These are phyloP conservation scores for Gomphus bonarii DNA, from an alignment of 1,284 basidiomycete genomes.

Conservation along the genomic window DNA sequence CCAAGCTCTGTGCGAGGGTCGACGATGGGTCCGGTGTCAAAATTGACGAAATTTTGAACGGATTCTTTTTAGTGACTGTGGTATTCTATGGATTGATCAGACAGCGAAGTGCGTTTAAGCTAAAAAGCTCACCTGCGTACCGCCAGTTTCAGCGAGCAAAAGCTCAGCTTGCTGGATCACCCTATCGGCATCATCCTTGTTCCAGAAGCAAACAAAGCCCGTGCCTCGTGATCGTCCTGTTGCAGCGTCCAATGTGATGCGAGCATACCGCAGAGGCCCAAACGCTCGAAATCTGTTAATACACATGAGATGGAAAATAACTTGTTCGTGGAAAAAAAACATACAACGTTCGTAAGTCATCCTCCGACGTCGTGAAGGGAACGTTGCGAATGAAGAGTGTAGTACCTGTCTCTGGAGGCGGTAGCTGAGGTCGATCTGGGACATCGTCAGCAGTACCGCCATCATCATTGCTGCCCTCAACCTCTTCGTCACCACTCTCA, in stretches of 20 bases:
- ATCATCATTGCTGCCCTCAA: constrained; percentile 15
- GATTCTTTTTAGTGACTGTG: constrained; percentile 52
- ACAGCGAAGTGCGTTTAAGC: background rate
- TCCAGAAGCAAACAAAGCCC: constrained; percentile 98
- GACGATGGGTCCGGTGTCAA: constrained; percentile 94
- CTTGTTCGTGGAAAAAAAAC: constrained; percentile 19
- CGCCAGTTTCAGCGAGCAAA: constrained; percentile 54
- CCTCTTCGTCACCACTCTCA: constrained; percentile 27
- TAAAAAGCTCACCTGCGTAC: constrained; percentile 14
- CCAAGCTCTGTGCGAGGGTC: constrained; percentile 71
- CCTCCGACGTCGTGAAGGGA: constrained; percentile 86
- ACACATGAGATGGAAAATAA: background rate
- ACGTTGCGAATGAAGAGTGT: constrained; percentile 95
- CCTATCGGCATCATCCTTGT: constrained; percentile 80
- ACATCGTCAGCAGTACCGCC: constrained; percentile 39
- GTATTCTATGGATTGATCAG: background rate
- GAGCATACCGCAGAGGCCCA: constrained; percentile 88
- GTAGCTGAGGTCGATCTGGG: constrained; percentile 61
- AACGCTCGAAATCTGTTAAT: constrained; percentile 72
- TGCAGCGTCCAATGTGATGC: constrained; percentile 79
- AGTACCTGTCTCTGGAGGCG: constrained; percentile 74
- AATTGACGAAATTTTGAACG: constrained; percentile 78
- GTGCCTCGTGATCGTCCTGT: constrained; percentile 88
- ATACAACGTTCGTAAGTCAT: constrained; percentile 75
- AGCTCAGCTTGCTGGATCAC: constrained; percentile 77